A percentile compares a stretch with the other conserved stretches of the same genome.
Conservation (phyloP, 2,329 filamentous ascomycete species). For the Penicillium sp. region DNA sequence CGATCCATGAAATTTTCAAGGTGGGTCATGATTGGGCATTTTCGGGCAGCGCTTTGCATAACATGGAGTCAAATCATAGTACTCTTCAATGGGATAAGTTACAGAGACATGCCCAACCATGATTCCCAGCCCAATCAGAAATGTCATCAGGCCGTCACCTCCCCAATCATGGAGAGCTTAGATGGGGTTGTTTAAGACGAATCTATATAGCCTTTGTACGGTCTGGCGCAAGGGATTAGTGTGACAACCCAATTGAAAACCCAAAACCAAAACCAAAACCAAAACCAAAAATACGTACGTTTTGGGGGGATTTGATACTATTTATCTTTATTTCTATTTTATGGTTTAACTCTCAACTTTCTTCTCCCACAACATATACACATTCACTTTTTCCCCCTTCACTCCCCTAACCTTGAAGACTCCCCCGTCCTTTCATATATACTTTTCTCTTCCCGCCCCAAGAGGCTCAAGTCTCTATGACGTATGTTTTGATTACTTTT, state of each 20-base stretch:
- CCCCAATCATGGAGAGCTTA: not conserved
- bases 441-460: not conserved
- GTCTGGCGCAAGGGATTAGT: not conserved
- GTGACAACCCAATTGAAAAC: not conserved
- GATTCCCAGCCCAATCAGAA: slow-evolving; percentile 9
- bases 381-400: not conserved
- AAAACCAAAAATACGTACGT: not conserved
- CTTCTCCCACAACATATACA: not conserved
- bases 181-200: not conserved
- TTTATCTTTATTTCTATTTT: not conserved
- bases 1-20: not conserved
- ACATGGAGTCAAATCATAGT: not conserved
- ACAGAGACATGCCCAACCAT: slow-evolving; percentile 12
- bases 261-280: not conserved
- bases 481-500: slow-evolving; percentile 20
- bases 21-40: slow-evolving; percentile 18
- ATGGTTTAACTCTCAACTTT: not conserved
- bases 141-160: not conserved
- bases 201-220: not conserved
- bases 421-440: not conserved
- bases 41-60: slow-evolving; percentile 12
- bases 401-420: not conserved
- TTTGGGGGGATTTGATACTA: not conserved
- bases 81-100: not conserved
- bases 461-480: slow-evolving; percentile 22